phyloP scores from a whole-genome alignment of 2,329 filamentous ascomycete genomes.

The Paecilomyces variotii region DNA sequence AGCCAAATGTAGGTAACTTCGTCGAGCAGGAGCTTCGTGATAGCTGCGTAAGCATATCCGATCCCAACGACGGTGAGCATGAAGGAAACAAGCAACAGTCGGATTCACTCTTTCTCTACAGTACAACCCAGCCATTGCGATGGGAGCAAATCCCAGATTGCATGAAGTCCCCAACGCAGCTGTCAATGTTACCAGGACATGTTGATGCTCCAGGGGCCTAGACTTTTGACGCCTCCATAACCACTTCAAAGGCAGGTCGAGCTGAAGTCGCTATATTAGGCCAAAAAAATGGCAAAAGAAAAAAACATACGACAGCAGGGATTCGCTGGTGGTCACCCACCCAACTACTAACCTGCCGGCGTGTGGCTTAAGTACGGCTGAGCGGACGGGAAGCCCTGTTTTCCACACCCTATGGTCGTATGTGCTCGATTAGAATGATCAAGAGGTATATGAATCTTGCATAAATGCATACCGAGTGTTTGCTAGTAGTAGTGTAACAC shows the following conservation, averaged over 20 bases:
- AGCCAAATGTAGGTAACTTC: constrained; percentile 52
- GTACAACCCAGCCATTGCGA: constrained; percentile 51
- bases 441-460: no score
- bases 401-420: no score
- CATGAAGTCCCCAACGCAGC: constrained; percentile 47
- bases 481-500: no score
- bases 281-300: no score
- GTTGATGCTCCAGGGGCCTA: constrained; percentile 50
- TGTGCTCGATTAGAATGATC: no score
- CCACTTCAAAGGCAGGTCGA: not conserved
- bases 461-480: no score
- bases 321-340: no score
- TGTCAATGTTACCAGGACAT: constrained; percentile 49
- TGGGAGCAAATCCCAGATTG: constrained; percentile 45
- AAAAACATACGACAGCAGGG: no score
- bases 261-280: not conserved
- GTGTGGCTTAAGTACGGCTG: no score
- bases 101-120: constrained; percentile 47
- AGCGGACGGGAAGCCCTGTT: no score
- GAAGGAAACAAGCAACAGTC: constrained; percentile 49
- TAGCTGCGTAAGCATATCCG: constrained; percentile 52
- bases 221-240: not conserved
- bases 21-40: constrained; percentile 51
- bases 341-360: no score
- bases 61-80: constrained; percentile 53